A percentile compares a stretch with the other conserved stretches of the same genome.
These are phyloP conservation scores for Fonsecaea pedrosoi DNA, from an alignment of 2,329 filamentous ascomycete species.

Conservation along the genomic window DNA sequence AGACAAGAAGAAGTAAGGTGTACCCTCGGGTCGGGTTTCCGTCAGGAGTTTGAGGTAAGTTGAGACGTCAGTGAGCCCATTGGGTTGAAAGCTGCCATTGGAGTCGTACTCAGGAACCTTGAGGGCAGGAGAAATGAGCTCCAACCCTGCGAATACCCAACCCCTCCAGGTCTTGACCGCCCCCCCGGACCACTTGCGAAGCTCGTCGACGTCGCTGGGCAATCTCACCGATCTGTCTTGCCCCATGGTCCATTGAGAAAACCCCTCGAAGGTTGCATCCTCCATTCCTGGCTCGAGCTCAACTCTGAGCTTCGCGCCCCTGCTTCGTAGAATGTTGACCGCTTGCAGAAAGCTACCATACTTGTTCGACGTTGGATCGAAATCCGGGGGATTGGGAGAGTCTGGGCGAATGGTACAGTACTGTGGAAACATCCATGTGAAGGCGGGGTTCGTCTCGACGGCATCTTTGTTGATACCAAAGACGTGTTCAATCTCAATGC, in stretches of 20 bases:
- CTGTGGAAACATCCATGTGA: conserved; percentile 1
- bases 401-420: neutral
- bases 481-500: conserved; percentile 10
- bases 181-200: neutral
- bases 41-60: conserved; percentile 5
- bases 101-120: conserved; percentile 6
- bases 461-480: conserved; percentile 10
- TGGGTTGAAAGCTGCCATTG: neutral
- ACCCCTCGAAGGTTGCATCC: conserved; percentile 2
- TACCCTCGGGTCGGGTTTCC: neutral
- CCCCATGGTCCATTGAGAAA: neutral
- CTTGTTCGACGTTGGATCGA: neutral
- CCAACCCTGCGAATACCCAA: conserved; percentile 12
- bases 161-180: no score
- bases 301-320: neutral
- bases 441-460: neutral
- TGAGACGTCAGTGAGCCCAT: conserved; percentile 7
- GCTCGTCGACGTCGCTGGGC: neutral
- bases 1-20: conserved; percentile 9
- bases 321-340: neutral
- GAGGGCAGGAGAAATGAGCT: conserved; percentile 16
- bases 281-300: neutral
- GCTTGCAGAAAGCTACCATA: conserved; percentile 1
- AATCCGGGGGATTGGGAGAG: neutral
- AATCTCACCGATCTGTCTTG: neutral